These are phyloP conservation scores for Phytophthora chlamydospora DNA, from an alignment of 352 stramenopile genomes.

Conservation along the genomic window DNA sequence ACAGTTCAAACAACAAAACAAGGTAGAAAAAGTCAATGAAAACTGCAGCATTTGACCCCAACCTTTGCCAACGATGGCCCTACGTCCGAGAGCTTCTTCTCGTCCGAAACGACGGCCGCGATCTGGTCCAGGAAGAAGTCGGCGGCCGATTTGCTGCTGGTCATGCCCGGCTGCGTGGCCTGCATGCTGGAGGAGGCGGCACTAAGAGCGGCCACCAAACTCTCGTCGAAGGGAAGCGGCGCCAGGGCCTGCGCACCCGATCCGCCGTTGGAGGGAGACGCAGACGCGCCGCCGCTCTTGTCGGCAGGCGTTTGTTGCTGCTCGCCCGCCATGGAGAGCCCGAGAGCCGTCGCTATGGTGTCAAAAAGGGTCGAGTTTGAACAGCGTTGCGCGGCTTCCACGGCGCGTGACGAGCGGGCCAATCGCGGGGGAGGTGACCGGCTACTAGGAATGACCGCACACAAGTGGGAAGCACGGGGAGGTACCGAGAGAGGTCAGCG, in stretches of 20 bases:
- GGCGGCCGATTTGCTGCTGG: slow-evolving; percentile 35
- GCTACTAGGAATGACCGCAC: not conserved
- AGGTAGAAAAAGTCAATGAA: not conserved
- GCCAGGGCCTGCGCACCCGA: slow-evolving; percentile 30
- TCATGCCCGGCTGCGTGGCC: slow-evolving; percentile 2
- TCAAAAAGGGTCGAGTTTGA: not conserved
- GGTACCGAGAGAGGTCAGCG: slow-evolving; percentile 7
- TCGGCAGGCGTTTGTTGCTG: slow-evolving; percentile 27
- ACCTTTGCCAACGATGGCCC: no score
- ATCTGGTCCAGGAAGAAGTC: slow-evolving; percentile 82
- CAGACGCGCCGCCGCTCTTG: slow-evolving; percentile 19
- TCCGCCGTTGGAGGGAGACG: slow-evolving; percentile 16
- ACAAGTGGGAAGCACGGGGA: not conserved
- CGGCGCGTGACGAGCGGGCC: not conserved
- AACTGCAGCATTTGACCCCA: not conserved
- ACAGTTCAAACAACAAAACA: slow-evolving; percentile 17
- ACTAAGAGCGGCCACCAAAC: slow-evolving; percentile 45
- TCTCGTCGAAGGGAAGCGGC: slow-evolving; percentile 65
- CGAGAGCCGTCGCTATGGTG: slow-evolving; percentile 21
- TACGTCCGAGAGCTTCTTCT: slow-evolving; percentile 85
- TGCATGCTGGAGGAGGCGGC: slow-evolving; percentile 17
- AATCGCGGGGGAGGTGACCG: not conserved
- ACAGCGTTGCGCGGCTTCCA: slow-evolving; percentile 3
- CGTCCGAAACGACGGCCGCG: slow-evolving; percentile 65
- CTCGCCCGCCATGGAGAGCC: slow-evolving; percentile 31